phyloP scores from a whole-genome alignment of 1,284 basidiomycete species.

The Pseudozyma sp. region DNA sequence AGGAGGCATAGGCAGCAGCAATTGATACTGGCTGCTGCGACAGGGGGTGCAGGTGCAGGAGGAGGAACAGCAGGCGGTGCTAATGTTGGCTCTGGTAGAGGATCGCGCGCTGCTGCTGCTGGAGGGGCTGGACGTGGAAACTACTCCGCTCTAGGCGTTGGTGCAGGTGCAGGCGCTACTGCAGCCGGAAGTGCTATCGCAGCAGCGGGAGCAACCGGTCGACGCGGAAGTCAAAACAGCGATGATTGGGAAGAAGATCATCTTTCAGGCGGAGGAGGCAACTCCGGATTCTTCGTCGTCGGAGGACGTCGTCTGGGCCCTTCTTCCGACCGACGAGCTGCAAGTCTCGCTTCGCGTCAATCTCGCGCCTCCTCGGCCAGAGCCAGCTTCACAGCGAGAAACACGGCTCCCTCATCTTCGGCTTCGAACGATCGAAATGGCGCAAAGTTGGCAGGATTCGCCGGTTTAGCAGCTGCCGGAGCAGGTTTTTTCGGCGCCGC shows the following conservation, averaged over 20 bases:
- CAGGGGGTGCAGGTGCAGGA: conserved; percentile 15
- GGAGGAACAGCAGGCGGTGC: too few relatives aligned
- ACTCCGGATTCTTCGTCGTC: conserved; percentile 58
- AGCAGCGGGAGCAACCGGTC: conserved; percentile 10
- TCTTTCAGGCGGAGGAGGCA: conserved; percentile 40
- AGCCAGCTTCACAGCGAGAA: conserved; percentile 21
- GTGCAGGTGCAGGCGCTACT: conserved; percentile 25
- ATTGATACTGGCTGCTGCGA: conserved; percentile 25
- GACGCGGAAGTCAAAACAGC: conserved; percentile 33
- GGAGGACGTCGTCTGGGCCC: conserved; percentile 35
- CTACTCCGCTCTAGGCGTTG: conserved; percentile 40
- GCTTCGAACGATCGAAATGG: background rate
- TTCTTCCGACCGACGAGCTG: conserved; percentile 11
- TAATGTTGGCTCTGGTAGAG: too few relatives aligned
- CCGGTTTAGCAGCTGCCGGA: conserved; percentile 23
- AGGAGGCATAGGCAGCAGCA: conserved; percentile 17
- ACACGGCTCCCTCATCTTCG: conserved; percentile 14
- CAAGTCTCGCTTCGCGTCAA: conserved; percentile 21
- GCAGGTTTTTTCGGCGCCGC: conserved; percentile 28
- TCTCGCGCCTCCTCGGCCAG: too few relatives aligned
- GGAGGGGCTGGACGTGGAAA: conserved; percentile 37
- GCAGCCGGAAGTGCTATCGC: conserved; percentile 10
- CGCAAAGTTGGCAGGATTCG: conserved; percentile 2
- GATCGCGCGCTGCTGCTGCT: conserved; percentile 4
- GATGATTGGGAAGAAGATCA: conserved; percentile 59